phyloP scores from a whole-genome alignment of 495 filamentous ascomycete genomes.

The Amniculicola lignicola region DNA sequence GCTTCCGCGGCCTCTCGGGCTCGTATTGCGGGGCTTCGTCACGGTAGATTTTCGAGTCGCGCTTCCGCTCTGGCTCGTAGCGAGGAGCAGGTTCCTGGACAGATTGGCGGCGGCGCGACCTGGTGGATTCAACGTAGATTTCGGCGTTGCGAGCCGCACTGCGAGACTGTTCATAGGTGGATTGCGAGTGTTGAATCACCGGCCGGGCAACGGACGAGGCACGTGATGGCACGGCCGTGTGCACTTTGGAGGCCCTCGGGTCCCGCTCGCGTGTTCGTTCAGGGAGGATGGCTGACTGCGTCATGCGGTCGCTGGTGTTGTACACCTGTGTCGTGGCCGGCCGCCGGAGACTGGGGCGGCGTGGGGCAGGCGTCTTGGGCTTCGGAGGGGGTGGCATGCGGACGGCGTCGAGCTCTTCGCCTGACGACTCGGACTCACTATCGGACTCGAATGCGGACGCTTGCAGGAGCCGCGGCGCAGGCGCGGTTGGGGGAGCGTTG shows the following conservation, averaged over 20 bases:
- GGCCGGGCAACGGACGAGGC: conserved; percentile 11
- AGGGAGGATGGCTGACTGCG: conserved; percentile 19
- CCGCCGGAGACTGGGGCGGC: conserved; percentile 24
- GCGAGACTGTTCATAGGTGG: conserved; percentile 8
- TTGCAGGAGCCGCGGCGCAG: background rate
- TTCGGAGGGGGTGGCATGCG: conserved; percentile 23
- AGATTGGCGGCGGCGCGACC: conserved; percentile 15
- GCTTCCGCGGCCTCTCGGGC: too few relatives aligned
- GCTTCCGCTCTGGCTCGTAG: conserved; percentile 2
- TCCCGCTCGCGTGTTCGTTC: conserved; percentile 21
- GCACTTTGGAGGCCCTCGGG: conserved; percentile 7
- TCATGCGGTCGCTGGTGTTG: conserved; percentile 10
- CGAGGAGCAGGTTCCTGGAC: conserved; percentile 1
- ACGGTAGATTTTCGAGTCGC: conserved; percentile 1
- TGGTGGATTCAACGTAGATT: conserved; percentile 16
- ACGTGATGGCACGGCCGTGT: conserved; percentile 10
- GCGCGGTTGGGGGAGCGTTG: conserved; percentile 4
- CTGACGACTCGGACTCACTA: conserved; percentile 19
- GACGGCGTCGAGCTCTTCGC: conserved; percentile 13
- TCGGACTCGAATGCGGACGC: conserved; percentile 11
- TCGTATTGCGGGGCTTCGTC: too few relatives aligned
- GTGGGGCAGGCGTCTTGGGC: background rate
- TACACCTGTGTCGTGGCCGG: conserved; percentile 15
- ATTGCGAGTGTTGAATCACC: conserved; percentile 16
- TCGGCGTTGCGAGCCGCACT: background rate